Evolutionary conservation across 345 rosid species (phyloP).

Genomic region (Ailanthus altissimus): DNA sequence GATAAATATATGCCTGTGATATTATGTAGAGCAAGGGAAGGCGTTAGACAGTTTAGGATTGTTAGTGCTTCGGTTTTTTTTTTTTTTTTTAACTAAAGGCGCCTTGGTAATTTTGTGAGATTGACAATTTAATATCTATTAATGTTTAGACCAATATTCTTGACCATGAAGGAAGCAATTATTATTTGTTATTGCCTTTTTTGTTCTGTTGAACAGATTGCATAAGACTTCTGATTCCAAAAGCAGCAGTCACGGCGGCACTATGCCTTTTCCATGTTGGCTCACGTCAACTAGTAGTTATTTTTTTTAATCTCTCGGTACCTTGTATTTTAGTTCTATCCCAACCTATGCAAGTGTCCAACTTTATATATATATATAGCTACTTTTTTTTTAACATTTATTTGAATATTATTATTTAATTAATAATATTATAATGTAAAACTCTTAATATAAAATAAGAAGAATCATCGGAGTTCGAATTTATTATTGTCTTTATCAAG

Average conservation of each 20-base stretch:
- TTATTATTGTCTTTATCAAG: no score
- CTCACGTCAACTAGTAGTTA: not conserved
- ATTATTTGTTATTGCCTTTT: not conserved
- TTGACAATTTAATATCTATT: not conserved
- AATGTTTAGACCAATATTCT: not conserved
- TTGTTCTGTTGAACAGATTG: not conserved
- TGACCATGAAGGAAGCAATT: not conserved
- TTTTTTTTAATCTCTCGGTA: not conserved
- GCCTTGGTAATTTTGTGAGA: not conserved
- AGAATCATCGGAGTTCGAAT: no score
- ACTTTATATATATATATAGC: no score
- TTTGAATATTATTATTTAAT: no score
- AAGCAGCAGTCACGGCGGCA: not conserved
- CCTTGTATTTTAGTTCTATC: no score
- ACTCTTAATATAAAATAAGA: no score
- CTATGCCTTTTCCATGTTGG: not conserved
- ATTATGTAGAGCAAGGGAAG: not conserved
- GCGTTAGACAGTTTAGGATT: conserved; percentile 12
- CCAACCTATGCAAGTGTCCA: no score
- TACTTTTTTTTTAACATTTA: no score
- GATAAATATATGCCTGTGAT: not conserved
- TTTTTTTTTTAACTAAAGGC: not conserved
- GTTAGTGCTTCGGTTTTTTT: not conserved
- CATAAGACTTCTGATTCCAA: not conserved
- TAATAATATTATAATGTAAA: no score